A percentile compares a stretch with the other conserved stretches of the same genome.
Evolutionary conservation across 495 filamentous ascomycete genomes (phyloP).

Genomic region (Tuber magnatum): DNA sequence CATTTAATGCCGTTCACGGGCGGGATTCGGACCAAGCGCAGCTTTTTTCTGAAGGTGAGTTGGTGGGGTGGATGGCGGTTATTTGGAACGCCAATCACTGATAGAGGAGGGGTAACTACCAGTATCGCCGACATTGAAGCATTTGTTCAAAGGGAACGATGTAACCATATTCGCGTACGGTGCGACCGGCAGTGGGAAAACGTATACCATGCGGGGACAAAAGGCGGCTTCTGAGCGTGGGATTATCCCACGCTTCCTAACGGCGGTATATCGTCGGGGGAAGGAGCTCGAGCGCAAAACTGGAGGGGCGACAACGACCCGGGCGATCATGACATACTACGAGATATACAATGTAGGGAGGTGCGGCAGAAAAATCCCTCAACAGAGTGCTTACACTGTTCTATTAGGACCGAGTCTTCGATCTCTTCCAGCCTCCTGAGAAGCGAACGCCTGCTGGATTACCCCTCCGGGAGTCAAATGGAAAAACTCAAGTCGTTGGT

Average conservation of each 20-base stretch:
- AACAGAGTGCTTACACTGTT: background rate
- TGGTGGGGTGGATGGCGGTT: background rate
- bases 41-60: conserved; percentile 81
- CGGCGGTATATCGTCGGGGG: conserved; percentile 73
- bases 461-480: conserved; percentile 78
- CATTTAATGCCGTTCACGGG: conserved; percentile 91
- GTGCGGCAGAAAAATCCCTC: background rate
- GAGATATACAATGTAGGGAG: conserved; percentile 77
- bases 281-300: conserved; percentile 85
- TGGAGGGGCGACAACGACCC: conserved; percentile 62
- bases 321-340: conserved; percentile 84
- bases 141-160: conserved; percentile 89
- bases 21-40: conserved; percentile 69
- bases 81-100: background rate
- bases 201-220: conserved; percentile 95
- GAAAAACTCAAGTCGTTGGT: conserved; percentile 88
- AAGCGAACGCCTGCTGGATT: conserved; percentile 79
- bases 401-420: conserved; percentile 68
- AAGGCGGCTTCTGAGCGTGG: conserved; percentile 82
- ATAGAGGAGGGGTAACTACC: conserved; percentile 2
- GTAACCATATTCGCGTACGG: conserved; percentile 95
- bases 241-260: conserved; percentile 81
- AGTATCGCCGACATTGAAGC: conserved; percentile 75
- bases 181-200: conserved; percentile 92
- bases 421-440: conserved; percentile 84